Evolutionary conservation across 2,329 filamentous ascomycete species (phyloP).

Genomic region (Penicillium sp.): DNA sequence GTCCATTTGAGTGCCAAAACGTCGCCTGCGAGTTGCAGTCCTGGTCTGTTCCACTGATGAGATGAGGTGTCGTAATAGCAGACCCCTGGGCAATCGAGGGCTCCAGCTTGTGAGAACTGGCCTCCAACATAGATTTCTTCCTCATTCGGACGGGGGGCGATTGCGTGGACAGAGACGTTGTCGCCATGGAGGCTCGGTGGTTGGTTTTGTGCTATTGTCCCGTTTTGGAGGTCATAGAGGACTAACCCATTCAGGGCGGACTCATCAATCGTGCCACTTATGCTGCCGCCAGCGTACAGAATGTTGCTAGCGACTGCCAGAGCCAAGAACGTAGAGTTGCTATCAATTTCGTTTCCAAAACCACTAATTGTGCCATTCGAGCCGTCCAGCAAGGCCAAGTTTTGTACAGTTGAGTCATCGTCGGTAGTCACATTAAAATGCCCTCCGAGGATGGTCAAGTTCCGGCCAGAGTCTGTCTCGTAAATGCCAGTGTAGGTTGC

Average conservation of each 20-base stretch:
- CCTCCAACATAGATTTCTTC: conserved; percentile 85
- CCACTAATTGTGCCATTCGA: conserved; percentile 73
- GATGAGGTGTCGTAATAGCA: conserved; percentile 75
- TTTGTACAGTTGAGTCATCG: conserved; percentile 74
- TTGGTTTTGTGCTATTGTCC: conserved; percentile 67
- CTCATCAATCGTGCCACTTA: conserved; percentile 71
- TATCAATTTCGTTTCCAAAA: conserved; percentile 65
- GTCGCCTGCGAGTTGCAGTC: conserved; percentile 70
- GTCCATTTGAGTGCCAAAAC: conserved; percentile 79
- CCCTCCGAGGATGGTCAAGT: conserved; percentile 86
- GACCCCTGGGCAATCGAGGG: conserved; percentile 78
- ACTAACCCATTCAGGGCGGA: conserved; percentile 73
- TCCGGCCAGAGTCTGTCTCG: conserved; percentile 70
- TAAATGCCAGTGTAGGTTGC: conserved; percentile 75
- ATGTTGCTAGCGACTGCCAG: conserved; percentile 69
- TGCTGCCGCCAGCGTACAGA: conserved; percentile 80
- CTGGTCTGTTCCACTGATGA: conserved; percentile 80
- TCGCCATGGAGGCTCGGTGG: conserved; percentile 75
- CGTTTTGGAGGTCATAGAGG: conserved; percentile 73
- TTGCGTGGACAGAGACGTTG: conserved; percentile 74
- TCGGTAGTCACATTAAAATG: conserved; percentile 76
- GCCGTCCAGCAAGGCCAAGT: conserved; percentile 81
- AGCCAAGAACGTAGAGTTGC: conserved; percentile 75
- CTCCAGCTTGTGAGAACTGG: conserved; percentile 80
- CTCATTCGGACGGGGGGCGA: conserved; percentile 72